phyloP scores from a whole-genome alignment of 2,329 filamentous ascomycete genomes.

The Xylaria hypoxylon region DNA sequence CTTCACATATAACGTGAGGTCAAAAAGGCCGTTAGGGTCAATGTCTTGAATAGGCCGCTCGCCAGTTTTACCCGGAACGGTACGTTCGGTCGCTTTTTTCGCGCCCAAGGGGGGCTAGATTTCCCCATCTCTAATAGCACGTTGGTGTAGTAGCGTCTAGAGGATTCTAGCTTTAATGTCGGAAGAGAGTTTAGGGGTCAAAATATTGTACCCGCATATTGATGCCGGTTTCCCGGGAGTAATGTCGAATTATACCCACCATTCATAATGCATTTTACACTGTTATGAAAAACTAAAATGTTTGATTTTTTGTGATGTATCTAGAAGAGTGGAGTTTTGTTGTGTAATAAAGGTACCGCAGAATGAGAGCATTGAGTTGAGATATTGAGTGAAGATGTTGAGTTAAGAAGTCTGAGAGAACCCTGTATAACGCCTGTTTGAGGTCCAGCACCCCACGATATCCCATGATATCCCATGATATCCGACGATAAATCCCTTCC shows the following conservation, averaged over 20 bases:
- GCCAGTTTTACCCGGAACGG: not conserved
- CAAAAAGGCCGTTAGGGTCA: constrained; percentile 1
- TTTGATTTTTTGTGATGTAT: not conserved
- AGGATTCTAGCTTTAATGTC: not conserved
- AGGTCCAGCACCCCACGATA: too few relatives aligned
- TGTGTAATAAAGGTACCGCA: not conserved
- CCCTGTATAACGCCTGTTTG: not conserved
- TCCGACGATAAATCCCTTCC: not conserved
- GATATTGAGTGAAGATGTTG: not conserved
- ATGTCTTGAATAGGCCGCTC: not conserved
- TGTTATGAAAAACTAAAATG: not conserved
- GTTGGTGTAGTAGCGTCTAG: not conserved
- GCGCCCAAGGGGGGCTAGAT: constrained; percentile 12
- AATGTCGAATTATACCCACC: not conserved
- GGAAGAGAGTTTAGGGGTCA: not conserved
- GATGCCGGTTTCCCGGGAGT: not conserved
- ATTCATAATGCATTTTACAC: not conserved
- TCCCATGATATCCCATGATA: too few relatives aligned
- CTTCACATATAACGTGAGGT: constrained; percentile 30
- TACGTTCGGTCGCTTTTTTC: not conserved
- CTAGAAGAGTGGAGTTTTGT: not conserved
- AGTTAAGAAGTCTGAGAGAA: not conserved
- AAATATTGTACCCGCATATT: not conserved
- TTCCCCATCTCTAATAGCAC: constrained; percentile 8
- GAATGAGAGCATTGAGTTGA: not conserved